phyloP scores from a whole-genome alignment of 768 basidiomycete genomes.

The Trichaptum fuscoviolaceum region DNA sequence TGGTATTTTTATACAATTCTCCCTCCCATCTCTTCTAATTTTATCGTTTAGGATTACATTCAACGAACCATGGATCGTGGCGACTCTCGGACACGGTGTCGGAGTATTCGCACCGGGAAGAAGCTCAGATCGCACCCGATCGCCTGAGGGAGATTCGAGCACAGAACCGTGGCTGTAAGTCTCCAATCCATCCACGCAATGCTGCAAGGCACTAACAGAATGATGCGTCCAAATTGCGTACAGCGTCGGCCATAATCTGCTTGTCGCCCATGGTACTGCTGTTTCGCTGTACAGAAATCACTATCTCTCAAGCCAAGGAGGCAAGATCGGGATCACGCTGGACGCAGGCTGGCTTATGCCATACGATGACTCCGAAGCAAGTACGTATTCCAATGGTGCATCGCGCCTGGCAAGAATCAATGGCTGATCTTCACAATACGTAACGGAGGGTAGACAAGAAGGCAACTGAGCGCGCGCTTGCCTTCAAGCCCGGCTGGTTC shows the following conservation, averaged over 20 bases:
- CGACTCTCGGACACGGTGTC: conserved; percentile 35
- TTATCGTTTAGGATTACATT: conserved; percentile 31
- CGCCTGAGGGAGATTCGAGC: conserved; percentile 55
- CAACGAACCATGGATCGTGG: conserved; percentile 43
- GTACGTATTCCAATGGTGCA: conserved; percentile 20
- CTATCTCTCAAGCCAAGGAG: conserved; percentile 28
- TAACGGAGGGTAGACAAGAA: conserved; percentile 38
- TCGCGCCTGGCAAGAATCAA: conserved; percentile 4
- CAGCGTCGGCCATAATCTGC: conserved; percentile 28
- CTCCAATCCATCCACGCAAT: conserved; percentile 11
- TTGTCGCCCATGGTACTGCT: conserved; percentile 33
- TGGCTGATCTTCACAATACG: conserved; percentile 42
- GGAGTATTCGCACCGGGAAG: conserved; percentile 39
- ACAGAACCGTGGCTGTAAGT: conserved; percentile 68
- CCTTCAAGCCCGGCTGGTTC: conserved; percentile 34
- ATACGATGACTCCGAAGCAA: conserved; percentile 29
- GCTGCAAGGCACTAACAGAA: conserved; percentile 3
- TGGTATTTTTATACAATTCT: conserved; percentile 27
- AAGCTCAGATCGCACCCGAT: conserved; percentile 53
- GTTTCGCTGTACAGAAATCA: conserved; percentile 31
- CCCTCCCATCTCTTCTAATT: no score
- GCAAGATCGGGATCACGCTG: conserved; percentile 36
- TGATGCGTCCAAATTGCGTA: conserved; percentile 6
- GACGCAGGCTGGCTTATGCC: conserved; percentile 33
- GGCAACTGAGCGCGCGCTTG: conserved; percentile 31